Base-by-base conservation (phyloP, 2,329 filamentous ascomycete species). In the Monilinia aucupariae region DNA sequence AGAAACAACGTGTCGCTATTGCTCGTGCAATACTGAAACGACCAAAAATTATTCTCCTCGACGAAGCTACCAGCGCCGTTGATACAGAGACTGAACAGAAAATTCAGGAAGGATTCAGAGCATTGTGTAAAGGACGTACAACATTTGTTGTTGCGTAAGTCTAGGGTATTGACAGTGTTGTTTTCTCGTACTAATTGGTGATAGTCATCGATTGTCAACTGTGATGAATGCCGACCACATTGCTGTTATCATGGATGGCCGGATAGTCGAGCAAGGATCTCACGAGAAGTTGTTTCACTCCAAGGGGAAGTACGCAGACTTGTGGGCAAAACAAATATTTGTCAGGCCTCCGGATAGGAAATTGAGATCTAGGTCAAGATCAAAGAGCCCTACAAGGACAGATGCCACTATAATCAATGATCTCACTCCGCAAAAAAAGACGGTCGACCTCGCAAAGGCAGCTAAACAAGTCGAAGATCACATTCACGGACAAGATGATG, bases 11-110 rank as follows among this genome's bases (percentile, higher is more conserved):
- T 6, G 81, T 96, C 30, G 87, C 93, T 12, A 97, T 97, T 75
- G 92, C 93, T 15, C 84, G 92, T 71, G 92, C 92, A 45, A 85
- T 97, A 56, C 89, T 97, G 34, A 94, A 90, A n/a, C 89, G 96
- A 69, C 93, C 93, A 0, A 94, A 92, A 77, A 87, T 99, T 70
- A 82, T 99, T 2, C 82, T 99, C 0, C 85, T 99, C 6, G 94
- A 99, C 69, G 94, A 99, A 76, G 94, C 94, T 17, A 99, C 94
- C 0, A 94, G 90, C 49, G 92, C 92, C 3, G 82, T 99, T 1
- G 94, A 99, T 74, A 96, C 93, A 34, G 93, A 94, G 73, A 96
- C 91, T 0, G 94, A 99, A 77, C 91, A 91, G 50, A 86, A 96
- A 17, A 94, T 99, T 2, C 94, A 97, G 74, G 90, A 68, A 72